Evolutionary conservation across 1,284 basidiomycete species (phyloP).

Genomic region (Ganoderma lingzhi): DNA sequence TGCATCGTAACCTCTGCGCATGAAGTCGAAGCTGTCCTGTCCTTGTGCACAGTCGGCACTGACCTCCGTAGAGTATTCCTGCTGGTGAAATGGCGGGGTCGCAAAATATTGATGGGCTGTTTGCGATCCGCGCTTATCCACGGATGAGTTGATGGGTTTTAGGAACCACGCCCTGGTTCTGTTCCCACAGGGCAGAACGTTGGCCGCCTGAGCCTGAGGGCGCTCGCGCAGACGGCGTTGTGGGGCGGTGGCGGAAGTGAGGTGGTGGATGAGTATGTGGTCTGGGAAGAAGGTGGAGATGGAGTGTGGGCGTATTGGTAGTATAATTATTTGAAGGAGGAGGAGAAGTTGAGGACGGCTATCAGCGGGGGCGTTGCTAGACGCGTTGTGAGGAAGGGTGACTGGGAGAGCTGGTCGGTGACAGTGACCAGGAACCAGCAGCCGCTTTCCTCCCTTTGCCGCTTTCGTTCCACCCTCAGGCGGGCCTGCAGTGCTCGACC

Average conservation of each 20-base stretch:
- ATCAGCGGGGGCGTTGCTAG: slow-evolving; percentile 37
- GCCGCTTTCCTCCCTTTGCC: slow-evolving; percentile 28
- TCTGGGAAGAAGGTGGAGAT: background rate
- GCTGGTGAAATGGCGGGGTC: background rate
- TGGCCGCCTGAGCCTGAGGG: background rate
- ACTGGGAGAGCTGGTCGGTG: slow-evolving; percentile 6
- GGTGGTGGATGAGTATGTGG: background rate
- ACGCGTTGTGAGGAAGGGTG: slow-evolving; percentile 30
- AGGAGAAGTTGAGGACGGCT: slow-evolving; percentile 24
- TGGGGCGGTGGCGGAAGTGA: background rate
- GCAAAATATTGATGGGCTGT: background rate
- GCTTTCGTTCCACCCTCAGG: slow-evolving; percentile 36
- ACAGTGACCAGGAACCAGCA: slow-evolving; percentile 21
- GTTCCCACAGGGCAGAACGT: slow-evolving; percentile 5
- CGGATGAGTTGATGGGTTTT: background rate
- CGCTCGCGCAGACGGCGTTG: background rate
- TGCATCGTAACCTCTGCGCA: background rate
- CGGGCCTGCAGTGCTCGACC: slow-evolving; percentile 38
- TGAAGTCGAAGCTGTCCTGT: background rate
- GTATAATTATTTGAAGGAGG: background rate
- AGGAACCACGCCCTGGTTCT: background rate
- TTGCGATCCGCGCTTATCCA: background rate
- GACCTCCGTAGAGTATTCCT: background rate
- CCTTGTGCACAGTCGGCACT: background rate
- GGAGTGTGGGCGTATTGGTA: background rate